Evolutionary conservation across 176 grass and related monocot genomes (phyloP), one percentile per base, ranked within the genome.

Genomic region (Pontederia paniculata): DNA sequence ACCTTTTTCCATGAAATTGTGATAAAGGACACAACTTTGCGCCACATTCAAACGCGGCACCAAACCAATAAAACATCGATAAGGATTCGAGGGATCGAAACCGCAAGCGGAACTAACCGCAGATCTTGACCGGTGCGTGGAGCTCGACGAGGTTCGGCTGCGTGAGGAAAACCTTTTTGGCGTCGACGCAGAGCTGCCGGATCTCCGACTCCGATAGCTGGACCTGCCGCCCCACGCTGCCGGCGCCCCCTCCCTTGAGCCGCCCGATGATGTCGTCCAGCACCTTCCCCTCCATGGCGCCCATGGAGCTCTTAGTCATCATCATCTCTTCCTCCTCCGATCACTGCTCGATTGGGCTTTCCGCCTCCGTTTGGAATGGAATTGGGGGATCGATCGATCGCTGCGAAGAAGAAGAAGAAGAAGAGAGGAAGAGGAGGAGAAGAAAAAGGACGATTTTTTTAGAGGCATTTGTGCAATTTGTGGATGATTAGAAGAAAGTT

Each of bases 281-380:
- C 56, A 72, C 84, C 37, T 74, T 56, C 14, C 74, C 78, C 17
- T 88, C 84, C 84, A 88, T 84, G 11, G 71, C 72, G 52, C 69
- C 78, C 78, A 88, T 82, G 41, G 84, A 84, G 31, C 71, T 74
- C 65, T 82, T 80, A 8, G 89, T 95, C 89, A 81, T 88, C 84
- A 88, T 82, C 89, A 88, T 95, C 57, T 57, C 7, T 37, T 80
- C 5, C 12, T 17, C 18, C 31, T 11, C 11, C 6, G 11, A 8
- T 44, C 41, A 18, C 54, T 20, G 20, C 14, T 28, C 54, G 2
- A 23, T 12, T 17, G 6, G 15, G 20, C 19, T 5, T 9, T 15
- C 54, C 28, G 3, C 28, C 28, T 37, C 7, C 28, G 3, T 5
- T 37, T 37, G 28, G 28, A 37, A 37, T 37, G 28, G 28, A 37